Base-by-base conservation (phyloP, 179 eudicot genomes). In the Camellia oleifera region DNA sequence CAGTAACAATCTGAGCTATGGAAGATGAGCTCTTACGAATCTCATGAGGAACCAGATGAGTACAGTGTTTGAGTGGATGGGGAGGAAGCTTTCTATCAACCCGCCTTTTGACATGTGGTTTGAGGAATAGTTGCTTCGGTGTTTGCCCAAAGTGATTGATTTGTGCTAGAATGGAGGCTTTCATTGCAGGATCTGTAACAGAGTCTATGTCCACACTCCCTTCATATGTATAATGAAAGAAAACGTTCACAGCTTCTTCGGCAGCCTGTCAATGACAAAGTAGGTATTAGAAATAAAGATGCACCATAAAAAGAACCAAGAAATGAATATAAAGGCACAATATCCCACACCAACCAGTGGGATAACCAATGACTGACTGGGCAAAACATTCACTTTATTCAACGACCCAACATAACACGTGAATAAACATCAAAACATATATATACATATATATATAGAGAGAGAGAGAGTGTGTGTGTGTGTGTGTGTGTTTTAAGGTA, bases 61-160 rank as follows among this genome's bases (percentile, higher is more conserved):
- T 75, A 0, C 93, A 88, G 82, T 88, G 84, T 78, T 88, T 91
- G 46, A 97, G 94, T 4, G 97, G 97, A 72, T 92, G 90, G 73
- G 87, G 94, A 80, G 86, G 92, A 3, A 87, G 85, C 82, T 90
- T 94, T 76, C 91, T 81, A 54, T 88, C 91, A 46, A 87, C 81
- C 57, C 90, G 90, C 82, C 98, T 90, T 87, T 90, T 97, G 66
- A 88, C 92, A 82, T 97, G 99, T 76, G 99, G 87, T 71, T 93
- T 97, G 56, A 83, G 90, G 77, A 97, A 97, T 10, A 97, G 88
- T 80, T 97, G 99, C 79, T 92, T 97, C 8, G 99, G 99, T 46
- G 99, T 97, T 83, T 97, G 99, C 48, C 99, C 99, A 77, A 97
- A 97, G 89, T 97, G 97, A 84, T 97, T 97, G 60, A 97, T 97